phyloP scores from a whole-genome alignment of 345 rosid species.

The Gossypium longicalyx region DNA sequence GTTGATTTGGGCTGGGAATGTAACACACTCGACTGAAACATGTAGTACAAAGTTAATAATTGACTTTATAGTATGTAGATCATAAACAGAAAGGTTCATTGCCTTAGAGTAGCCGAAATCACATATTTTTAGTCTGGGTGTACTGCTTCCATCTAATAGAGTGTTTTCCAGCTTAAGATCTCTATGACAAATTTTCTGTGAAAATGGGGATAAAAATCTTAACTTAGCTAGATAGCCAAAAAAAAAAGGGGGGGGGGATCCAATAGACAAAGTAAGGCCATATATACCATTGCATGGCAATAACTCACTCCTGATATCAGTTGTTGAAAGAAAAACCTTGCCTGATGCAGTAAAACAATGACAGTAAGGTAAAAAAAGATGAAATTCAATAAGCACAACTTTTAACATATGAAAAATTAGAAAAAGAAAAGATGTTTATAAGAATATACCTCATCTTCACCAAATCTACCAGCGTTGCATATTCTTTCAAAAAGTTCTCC shows the following conservation, averaged over 20 bases:
- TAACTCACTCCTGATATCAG: conserved; percentile 90
- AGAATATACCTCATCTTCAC: conserved; percentile 41
- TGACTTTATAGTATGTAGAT: background rate
- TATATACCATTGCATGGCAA: conserved; percentile 73
- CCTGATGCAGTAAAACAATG: conserved; percentile 35
- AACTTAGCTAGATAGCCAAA: background rate
- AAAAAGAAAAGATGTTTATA: background rate
- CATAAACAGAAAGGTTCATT: background rate
- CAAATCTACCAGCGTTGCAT: conserved; percentile 79
- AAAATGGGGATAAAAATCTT: background rate
- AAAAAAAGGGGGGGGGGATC: background rate
- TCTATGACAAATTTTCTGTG: conserved; percentile 83
- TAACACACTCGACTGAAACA: conserved; percentile 60
- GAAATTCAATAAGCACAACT: background rate
- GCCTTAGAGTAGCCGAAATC: conserved; percentile 90
- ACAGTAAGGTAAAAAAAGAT: background rate
- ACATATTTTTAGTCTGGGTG: conserved; percentile 81
- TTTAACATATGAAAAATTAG: background rate
- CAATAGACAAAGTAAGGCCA: background rate
- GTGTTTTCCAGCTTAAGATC: conserved; percentile 95
- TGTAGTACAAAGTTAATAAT: background rate
- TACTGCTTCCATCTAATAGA: conserved; percentile 66
- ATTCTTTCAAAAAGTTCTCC: conserved; percentile 85
- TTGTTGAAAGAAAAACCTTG: conserved; percentile 84
- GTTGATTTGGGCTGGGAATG: conserved; percentile 96